phyloP scores from a whole-genome alignment of 2,329 filamentous ascomycete genomes.

The Podosphaera xanthii region DNA sequence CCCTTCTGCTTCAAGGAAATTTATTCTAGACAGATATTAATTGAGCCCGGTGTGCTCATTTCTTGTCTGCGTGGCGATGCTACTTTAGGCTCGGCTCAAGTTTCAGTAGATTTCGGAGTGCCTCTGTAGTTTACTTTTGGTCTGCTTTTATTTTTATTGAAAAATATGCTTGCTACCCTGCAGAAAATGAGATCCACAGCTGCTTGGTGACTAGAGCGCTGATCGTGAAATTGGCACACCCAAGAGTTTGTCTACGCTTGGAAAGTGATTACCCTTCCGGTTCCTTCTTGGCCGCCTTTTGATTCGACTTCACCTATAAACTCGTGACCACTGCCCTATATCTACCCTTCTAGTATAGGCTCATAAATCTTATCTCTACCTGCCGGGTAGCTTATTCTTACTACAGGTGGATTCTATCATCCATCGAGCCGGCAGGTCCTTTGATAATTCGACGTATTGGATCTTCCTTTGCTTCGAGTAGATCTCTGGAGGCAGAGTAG shows the following conservation, averaged over 20 bases:
- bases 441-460: neutral
- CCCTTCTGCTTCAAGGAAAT: too few species aligned
- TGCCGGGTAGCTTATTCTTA: neutral
- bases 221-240: too few species aligned
- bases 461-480: neutral
- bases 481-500: neutral
- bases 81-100: too few species aligned
- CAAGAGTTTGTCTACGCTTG: neutral
- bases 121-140: too few species aligned
- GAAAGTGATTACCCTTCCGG: neutral
- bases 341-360: neutral
- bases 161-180: too few species aligned
- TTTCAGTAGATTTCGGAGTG: too few species aligned
- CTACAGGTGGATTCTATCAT: neutral
- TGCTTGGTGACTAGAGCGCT: too few species aligned
- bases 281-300: neutral
- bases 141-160: too few species aligned
- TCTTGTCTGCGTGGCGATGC: too few species aligned
- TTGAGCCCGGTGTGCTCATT: too few species aligned
- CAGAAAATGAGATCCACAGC: too few species aligned
- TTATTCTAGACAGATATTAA: too few species aligned
- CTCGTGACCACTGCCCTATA: neutral
- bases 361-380: neutral
- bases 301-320: neutral
- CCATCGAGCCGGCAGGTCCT: neutral